Percentiles rank a stretch among this genome's conserved stretches.
These are phyloP conservation scores for Vanderwaltozyma verrucispora DNA, from an alignment of 805 yeast species.

Conservation along the genomic window DNA sequence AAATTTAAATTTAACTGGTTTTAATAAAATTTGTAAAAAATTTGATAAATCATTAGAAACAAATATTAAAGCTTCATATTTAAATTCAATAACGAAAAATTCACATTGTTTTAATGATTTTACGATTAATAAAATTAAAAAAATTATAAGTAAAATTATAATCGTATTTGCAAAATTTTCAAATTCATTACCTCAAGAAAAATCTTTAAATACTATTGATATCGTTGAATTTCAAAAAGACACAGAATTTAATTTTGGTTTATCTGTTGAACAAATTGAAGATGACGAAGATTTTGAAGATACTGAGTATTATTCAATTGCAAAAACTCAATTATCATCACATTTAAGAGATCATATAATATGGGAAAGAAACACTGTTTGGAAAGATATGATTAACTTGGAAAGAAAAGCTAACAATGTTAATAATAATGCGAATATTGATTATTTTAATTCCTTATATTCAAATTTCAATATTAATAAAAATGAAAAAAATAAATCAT, in stretches of 20 bases:
- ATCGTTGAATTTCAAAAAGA: background rate
- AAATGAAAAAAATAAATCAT: conserved; percentile 1
- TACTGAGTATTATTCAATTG: conserved; percentile 15
- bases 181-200: conserved; percentile 3
- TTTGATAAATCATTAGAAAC: conserved; percentile 76
- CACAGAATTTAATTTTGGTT: background rate
- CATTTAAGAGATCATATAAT: conserved; percentile 84
- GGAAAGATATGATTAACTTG: conserved; percentile 92
- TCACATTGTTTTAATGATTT: conserved; percentile 46
- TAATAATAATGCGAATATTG: conserved; percentile 25
- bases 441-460: conserved; percentile 1
- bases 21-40: conserved; percentile 81
- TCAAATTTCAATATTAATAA: conserved; percentile 2
- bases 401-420: conserved; percentile 83
- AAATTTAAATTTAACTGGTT: conserved; percentile 81
- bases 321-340: conserved; percentile 39
- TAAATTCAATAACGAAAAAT: conserved; percentile 35
- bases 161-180: conserved; percentile 43
- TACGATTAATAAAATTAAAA: conserved; percentile 40
- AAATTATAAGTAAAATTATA: conserved; percentile 42
- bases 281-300: conserved; percentile 2
- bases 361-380: conserved; percentile 95
- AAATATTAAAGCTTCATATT: conserved; percentile 47
- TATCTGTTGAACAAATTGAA: background rate
- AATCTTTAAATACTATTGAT: background rate